Evolutionary conservation across 1,284 basidiomycete genomes (phyloP).

Genomic region (Neolentinus lepideus): DNA sequence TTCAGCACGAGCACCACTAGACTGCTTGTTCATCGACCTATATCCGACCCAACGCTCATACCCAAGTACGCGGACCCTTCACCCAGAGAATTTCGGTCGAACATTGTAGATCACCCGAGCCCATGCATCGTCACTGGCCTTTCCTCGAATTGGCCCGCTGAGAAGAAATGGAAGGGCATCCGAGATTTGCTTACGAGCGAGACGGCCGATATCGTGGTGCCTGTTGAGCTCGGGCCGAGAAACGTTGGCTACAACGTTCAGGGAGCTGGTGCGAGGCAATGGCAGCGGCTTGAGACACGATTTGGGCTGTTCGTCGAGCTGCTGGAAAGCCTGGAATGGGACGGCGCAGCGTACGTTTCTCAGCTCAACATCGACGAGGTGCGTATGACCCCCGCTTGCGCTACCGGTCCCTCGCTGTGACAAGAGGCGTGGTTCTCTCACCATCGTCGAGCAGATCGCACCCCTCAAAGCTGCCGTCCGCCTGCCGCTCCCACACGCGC

Average conservation of each 20-base stretch:
- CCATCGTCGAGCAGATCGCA: background rate
- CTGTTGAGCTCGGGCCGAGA: background rate
- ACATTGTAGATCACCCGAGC: background rate
- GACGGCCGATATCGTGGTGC: background rate
- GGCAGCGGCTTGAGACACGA: background rate
- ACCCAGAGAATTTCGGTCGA: background rate
- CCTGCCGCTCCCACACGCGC: background rate
- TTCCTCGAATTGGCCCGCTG: background rate
- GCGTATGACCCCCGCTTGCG: background rate
- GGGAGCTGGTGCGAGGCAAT: background rate
- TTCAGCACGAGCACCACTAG: too few relatives aligned
- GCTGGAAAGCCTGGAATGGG: background rate
- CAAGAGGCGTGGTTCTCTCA: background rate
- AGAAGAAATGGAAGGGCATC: background rate
- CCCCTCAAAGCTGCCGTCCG: background rate
- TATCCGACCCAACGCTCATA: background rate
- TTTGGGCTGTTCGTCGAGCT: background rate
- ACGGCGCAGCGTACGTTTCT: background rate
- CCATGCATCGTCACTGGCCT: background rate
- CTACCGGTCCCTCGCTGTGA: too few relatives aligned
- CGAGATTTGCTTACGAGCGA: background rate
- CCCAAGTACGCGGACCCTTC: background rate
- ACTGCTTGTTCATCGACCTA: background rate
- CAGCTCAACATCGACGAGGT: constrained; percentile 1
- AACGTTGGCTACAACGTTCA: background rate